Percentiles rank a stretch among this genome's conserved stretches.
Evolutionary conservation across 225 moss, liverwort and hornwort genomes (phyloP).

Genomic region (Polytrichum formosum): DNA sequence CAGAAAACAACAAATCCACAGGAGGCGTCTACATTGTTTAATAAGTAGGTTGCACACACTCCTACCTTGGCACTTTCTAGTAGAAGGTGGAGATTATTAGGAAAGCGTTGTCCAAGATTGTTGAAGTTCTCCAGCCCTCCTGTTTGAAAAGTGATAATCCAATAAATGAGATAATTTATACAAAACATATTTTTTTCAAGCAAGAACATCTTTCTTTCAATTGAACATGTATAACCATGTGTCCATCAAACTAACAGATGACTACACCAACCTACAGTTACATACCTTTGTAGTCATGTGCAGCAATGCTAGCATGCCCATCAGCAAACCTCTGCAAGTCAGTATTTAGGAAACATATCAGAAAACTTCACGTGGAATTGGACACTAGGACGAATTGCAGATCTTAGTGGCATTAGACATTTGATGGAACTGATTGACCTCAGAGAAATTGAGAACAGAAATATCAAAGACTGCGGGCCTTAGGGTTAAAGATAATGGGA

Average conservation of each 20-base stretch:
- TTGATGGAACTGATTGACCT: too few relatives aligned
- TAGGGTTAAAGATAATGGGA: too few relatives aligned
- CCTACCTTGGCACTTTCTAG: constrained; percentile 86
- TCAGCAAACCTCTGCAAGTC: constrained; percentile 80
- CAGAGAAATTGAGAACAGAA: too few relatives aligned
- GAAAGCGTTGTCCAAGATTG: constrained; percentile 82
- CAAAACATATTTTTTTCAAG: too few relatives aligned
- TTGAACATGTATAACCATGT: too few relatives aligned
- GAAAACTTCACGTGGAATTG: background rate
- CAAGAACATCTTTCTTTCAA: too few relatives aligned
- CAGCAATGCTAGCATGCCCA: constrained; percentile 73
- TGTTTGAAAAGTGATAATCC: constrained; percentile 19
- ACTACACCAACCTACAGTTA: too few relatives aligned
- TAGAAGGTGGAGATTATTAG: constrained; percentile 72
- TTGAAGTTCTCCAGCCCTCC: constrained; percentile 84
- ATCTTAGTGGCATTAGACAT: too few relatives aligned
- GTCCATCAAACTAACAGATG: too few relatives aligned
- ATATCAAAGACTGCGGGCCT: too few relatives aligned
- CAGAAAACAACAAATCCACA: background rate
- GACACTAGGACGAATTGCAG: background rate
- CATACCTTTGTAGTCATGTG: constrained; percentile 88
- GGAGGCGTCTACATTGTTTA: background rate
- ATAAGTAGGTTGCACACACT: background rate
- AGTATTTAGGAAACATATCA: background rate
- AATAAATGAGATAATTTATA: background rate